A percentile compares a stretch with the other conserved stretches of the same genome.
Conservation (phyloP, 2,329 filamentous ascomycete genomes). For the Alternaria sp. region DNA sequence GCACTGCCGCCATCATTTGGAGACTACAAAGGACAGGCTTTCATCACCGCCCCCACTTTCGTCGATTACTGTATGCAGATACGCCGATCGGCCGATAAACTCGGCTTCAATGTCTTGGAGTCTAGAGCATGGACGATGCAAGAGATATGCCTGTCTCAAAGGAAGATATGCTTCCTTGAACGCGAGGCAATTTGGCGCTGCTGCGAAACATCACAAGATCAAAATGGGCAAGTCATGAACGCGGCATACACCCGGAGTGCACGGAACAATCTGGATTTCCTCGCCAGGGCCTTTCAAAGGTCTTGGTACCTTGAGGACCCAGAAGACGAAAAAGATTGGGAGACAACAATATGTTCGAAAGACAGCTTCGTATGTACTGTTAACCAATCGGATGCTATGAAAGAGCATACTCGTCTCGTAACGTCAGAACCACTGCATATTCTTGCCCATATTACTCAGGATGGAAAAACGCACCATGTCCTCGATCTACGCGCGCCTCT, state of each 20-base stretch:
- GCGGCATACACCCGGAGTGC: too few relatives aligned
- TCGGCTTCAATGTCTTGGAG: neutral
- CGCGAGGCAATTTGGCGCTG: neutral
- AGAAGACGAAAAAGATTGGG: fast-evolving
- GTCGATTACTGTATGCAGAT: too few relatives aligned
- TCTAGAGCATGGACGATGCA: neutral
- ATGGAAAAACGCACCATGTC: neutral
- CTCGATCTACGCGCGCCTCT: neutral
- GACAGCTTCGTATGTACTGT: neutral
- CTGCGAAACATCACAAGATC: neutral
- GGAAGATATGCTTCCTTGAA: neutral
- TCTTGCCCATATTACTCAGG: fast-evolving
- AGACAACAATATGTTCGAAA: neutral
- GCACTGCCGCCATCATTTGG: neutral
- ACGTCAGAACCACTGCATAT: neutral
- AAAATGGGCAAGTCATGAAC: neutral
- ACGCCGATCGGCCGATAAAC: too few relatives aligned
- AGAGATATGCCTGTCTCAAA: neutral
- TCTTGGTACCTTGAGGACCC: neutral
- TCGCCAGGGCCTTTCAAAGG: neutral
- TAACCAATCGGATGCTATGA: neutral
- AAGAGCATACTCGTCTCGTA: fast-evolving
- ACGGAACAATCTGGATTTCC: too few relatives aligned
- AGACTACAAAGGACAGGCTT: neutral
- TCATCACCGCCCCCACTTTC: neutral